A percentile compares a stretch with the other conserved stretches of the same genome.
These are phyloP conservation scores for Pythium oligandrum DNA, from an alignment of 352 stramenopile species.

Conservation along the genomic window DNA sequence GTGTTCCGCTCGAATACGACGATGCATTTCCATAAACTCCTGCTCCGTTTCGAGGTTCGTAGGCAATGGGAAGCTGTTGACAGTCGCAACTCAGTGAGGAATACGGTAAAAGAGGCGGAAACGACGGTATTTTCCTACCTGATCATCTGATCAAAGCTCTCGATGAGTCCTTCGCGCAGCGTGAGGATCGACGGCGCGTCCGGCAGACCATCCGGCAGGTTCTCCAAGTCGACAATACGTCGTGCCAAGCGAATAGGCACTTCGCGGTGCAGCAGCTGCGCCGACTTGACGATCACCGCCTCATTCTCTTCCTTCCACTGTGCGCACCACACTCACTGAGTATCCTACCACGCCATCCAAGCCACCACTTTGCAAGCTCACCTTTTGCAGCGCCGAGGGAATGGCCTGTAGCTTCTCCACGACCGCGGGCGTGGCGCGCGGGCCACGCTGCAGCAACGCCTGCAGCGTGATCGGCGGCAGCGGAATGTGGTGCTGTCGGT, in stretches of 20 bases:
- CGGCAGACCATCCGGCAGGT: constrained; percentile 64
- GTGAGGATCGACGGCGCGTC: constrained; percentile 51
- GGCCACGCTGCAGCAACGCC: constrained; percentile 64
- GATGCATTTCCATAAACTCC: constrained; percentile 59
- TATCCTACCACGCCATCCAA: too few species aligned
- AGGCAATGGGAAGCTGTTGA: constrained; percentile 38
- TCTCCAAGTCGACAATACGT: constrained; percentile 81
- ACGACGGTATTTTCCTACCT: constrained; percentile 6
- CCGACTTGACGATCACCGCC: constrained; percentile 70
- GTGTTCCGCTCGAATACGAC: constrained; percentile 50
- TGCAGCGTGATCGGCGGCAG: constrained; percentile 78
- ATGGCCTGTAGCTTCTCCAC: constrained; percentile 48
- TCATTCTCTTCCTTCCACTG: constrained; percentile 65
- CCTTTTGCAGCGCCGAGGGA: constrained; percentile 34
- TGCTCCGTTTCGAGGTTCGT: constrained; percentile 49
- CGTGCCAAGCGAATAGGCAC: constrained; percentile 76
- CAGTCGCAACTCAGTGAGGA: too few species aligned
- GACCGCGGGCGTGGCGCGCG: constrained; percentile 37
- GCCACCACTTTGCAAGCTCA: background rate
- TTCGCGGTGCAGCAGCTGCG: constrained; percentile 71
- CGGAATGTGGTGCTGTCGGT: constrained; percentile 79
- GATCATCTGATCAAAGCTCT: constrained; percentile 72
- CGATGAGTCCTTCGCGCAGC: constrained; percentile 55
- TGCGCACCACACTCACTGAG: too few species aligned
- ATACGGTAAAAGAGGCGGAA: background rate